phyloP scores from a whole-genome alignment of 2,329 filamentous ascomycete species.

The Aspergillus transmontanensis region DNA sequence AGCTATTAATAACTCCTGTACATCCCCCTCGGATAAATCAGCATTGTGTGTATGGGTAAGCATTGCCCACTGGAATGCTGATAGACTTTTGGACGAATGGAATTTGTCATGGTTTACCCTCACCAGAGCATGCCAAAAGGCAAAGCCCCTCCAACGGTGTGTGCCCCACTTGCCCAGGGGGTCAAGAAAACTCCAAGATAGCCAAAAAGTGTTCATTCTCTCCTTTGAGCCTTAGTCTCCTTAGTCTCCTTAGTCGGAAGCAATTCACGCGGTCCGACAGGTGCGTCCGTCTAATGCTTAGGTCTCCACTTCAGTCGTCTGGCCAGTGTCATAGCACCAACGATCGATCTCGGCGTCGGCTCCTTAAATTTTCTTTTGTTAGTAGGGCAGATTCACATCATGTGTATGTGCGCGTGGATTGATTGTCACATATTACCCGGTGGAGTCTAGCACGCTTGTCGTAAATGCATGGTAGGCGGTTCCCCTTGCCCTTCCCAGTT shows the following conservation, averaged over 20 bases:
- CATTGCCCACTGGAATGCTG: not conserved
- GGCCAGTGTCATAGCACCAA: constrained; percentile 7
- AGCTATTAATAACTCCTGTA: not conserved
- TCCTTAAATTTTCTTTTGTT: constrained; percentile 5
- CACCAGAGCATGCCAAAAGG: not conserved
- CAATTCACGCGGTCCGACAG: constrained; percentile 4
- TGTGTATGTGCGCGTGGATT: not conserved
- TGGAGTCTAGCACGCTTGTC: not conserved
- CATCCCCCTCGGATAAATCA: not conserved
- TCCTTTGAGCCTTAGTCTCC: not conserved
- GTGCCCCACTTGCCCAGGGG: constrained; percentile 6
- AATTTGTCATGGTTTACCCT: constrained; percentile 7
- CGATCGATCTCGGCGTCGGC: constrained; percentile 9
- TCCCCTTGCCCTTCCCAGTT: not conserved
- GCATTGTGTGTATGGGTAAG: not conserved
- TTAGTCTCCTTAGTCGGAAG: not conserved
- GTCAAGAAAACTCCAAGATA: not conserved
- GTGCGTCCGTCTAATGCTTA: constrained; percentile 2
- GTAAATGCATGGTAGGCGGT: not conserved
- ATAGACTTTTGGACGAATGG: constrained; percentile 5
- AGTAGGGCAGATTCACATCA: not conserved
- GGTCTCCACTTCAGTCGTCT: not conserved
- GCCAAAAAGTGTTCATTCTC: not conserved
- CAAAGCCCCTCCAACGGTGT: constrained; percentile 9
- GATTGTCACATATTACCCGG: not conserved